Percentiles rank a stretch among this genome's conserved stretches.
These are phyloP conservation scores for Saccharomycopsis javanensis DNA, from an alignment of 805 yeast species.

Conservation along the genomic window DNA sequence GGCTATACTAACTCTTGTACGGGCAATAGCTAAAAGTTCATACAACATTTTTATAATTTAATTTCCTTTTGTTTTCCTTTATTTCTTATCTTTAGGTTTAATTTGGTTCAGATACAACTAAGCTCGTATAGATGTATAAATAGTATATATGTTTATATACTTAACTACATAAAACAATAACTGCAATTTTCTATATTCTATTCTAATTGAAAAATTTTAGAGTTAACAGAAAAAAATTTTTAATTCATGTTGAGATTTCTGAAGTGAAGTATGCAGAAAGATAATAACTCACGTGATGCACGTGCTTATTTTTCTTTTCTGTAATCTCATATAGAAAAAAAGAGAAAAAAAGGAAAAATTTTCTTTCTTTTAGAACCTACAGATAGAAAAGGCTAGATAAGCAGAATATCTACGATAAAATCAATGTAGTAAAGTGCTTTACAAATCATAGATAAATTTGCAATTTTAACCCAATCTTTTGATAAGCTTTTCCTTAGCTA, in stretches of 20 bases:
- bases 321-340: too few relatives aligned
- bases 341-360: neutral
- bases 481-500: too few relatives aligned
- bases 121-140: neutral
- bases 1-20: conserved; percentile 42
- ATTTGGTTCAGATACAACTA: neutral
- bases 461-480: too few relatives aligned
- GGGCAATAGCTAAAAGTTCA: conserved; percentile 83
- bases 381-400: neutral
- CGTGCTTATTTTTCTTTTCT: neutral
- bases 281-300: neutral
- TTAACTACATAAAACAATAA: too few relatives aligned
- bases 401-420: too few relatives aligned
- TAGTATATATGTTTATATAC: too few relatives aligned
- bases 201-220: neutral
- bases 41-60: conserved; percentile 51
- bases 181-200: too few relatives aligned
- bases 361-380: neutral
- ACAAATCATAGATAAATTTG: too few relatives aligned
- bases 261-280: too few relatives aligned
- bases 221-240: neutral
- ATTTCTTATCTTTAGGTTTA: neutral
- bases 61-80: neutral
- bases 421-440: too few relatives aligned
- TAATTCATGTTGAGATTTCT: neutral